Conservation (phyloP, 495 filamentous ascomycete genomes). For the Xylaria longipes region DNA sequence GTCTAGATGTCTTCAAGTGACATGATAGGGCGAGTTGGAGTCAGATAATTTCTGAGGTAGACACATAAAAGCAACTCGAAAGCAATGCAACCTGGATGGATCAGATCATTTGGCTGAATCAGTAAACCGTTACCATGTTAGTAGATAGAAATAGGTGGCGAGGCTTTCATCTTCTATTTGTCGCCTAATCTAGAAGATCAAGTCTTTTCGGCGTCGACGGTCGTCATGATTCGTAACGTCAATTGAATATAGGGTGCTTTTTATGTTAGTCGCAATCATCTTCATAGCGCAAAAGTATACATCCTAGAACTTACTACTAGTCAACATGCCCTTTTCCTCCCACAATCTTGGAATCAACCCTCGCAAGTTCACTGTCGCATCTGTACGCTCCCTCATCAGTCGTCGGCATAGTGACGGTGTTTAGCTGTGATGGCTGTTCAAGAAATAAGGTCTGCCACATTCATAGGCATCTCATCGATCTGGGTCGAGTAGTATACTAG, state of each 20-base stretch:
- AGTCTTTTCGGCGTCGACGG: constrained; percentile 1
- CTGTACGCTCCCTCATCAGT: constrained; percentile 30
- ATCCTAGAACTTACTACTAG: constrained; percentile 33
- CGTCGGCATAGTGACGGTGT: not conserved
- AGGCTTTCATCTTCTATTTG: not conserved
- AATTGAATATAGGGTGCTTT: constrained; percentile 34
- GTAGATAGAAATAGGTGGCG: not conserved
- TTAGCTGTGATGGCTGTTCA: constrained; percentile 7
- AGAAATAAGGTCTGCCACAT: constrained; percentile 71
- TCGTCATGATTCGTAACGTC: constrained; percentile 8
- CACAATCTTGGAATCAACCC: constrained; percentile 27
- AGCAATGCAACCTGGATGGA: not conserved
- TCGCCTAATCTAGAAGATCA: not conserved
- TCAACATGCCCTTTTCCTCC: constrained; percentile 44
- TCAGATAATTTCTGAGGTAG: not conserved
- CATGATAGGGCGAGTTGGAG: not conserved
- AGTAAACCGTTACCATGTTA: not conserved
- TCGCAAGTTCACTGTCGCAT: constrained; percentile 20
- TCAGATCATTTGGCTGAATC: not conserved
- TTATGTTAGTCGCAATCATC: constrained; percentile 23
- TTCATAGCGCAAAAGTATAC: not conserved
- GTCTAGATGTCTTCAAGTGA: not conserved
- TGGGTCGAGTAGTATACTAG: constrained; percentile 94
- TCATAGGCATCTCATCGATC: constrained; percentile 99
- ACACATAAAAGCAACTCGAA: not conserved